Base-by-base conservation (phyloP, 768 basidiomycete genomes). In the Lyophyllum atratum region DNA sequence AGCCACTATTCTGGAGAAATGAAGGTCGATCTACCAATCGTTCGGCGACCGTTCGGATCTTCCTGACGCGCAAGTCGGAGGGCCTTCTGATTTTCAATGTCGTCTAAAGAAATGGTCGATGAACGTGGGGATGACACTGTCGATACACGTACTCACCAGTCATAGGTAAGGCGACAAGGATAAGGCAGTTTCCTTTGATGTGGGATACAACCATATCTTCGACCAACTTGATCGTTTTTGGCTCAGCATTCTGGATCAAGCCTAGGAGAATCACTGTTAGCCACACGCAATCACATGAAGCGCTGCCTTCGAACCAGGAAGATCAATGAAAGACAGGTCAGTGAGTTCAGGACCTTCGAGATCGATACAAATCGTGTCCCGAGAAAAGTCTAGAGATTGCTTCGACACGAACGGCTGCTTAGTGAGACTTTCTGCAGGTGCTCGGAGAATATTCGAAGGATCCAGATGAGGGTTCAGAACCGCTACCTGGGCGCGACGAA, bases 21-120 rank as follows among this genome's bases (percentile, higher is more conserved):
- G 11, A 11, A 45, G 9, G 17, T 12, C 19, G 28, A 24, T 21
- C 3, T 59, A 77, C 85, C 85, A 46, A 85, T 82, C 0, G 83
- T 86, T 6, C 85, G 72, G 17, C 62, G 59, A 2, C 85, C 82
- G 0, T 71, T 59, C 0, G 76, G 76, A 62, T 85, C 84, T 37
- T 65, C 76, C 33, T 76, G 65, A 1, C 67, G 68, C 1, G 84
- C 84, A 2, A 85, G 73, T 1, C 71, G 69, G 11, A 78, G 71
- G 0, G 85, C 84, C 52, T 78, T 79, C 62, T 84, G 84, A 60
- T 84, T 86, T 59, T 85, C 79, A 50, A 83, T 79, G 55, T 86
- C 85, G 49, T 83, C 85, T 85, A n/a, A n/a, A n/a, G n/a, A 48
- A 10, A 34, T 15, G 19, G 3, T 53, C 29, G 37, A 25, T 28